Percentiles rank a stretch among this genome's conserved stretches.
Conservation (phyloP, 2,329 filamentous ascomycete species). For the Hypoxylon sp. region DNA sequence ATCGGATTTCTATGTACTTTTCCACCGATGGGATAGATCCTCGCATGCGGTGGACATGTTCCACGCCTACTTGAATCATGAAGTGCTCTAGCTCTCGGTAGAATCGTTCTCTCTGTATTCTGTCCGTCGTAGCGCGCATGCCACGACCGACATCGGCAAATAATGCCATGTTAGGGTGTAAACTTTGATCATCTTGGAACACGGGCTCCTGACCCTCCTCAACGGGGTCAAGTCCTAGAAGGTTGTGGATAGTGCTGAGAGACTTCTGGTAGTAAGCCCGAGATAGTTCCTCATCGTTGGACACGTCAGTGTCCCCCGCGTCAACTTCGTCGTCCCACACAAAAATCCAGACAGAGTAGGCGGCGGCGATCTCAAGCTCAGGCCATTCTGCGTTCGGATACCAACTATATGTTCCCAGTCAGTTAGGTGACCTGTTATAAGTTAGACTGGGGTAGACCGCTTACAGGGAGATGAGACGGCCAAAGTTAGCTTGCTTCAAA, state of each 20-base stretch:
- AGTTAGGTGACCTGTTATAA: constrained; percentile 19
- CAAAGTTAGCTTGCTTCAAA: constrained; percentile 55
- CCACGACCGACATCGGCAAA: constrained; percentile 49
- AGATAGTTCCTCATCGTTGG: constrained; percentile 50
- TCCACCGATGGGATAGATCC: constrained; percentile 48
- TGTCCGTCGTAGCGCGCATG: constrained; percentile 44
- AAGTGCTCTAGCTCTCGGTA: constrained; percentile 51
- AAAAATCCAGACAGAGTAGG: constrained; percentile 56
- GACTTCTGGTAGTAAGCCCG: constrained; percentile 52
- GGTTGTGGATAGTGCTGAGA: constrained; percentile 51
- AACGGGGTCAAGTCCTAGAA: constrained; percentile 47
- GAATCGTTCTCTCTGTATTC: constrained; percentile 49
- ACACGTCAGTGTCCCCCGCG: constrained; percentile 53
- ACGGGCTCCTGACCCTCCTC: constrained; percentile 9
- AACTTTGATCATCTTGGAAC: constrained; percentile 24
- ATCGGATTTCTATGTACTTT: constrained; percentile 51
- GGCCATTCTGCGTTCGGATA: constrained; percentile 55
- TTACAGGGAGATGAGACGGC: constrained; percentile 53
- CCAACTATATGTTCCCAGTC: constrained; percentile 49
- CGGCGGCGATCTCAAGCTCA: constrained; percentile 52
- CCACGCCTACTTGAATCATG: constrained; percentile 50
- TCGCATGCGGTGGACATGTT: constrained; percentile 50
- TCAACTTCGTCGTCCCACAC: constrained; percentile 57
- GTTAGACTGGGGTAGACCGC: constrained; percentile 15
- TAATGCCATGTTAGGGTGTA: constrained; percentile 49